These are phyloP conservation scores for Xylaria sp. DNA, from an alignment of 2,329 filamentous ascomycete genomes.

Conservation along the genomic window DNA sequence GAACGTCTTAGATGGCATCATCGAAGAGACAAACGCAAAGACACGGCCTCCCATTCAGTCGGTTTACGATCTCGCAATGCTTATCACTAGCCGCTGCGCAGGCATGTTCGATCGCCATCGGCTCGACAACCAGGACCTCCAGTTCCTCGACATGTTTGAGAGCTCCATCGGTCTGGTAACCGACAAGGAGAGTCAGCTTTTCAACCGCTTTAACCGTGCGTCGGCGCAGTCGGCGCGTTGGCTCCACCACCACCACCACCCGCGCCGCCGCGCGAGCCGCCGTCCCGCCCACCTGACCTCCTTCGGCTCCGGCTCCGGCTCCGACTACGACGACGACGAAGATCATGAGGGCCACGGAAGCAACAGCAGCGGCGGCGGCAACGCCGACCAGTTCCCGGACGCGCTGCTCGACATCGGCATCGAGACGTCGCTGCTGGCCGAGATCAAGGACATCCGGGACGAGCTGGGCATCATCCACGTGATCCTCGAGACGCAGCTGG, in stretches of 20 bases:
- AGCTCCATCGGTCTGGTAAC: conserved; percentile 60
- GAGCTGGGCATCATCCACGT: conserved; percentile 65
- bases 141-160: conserved; percentile 71
- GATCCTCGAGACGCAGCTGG: conserved; percentile 52
- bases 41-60: conserved; percentile 61
- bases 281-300: conserved; percentile 15
- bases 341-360: conserved; percentile 36
- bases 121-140: conserved; percentile 60
- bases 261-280: conserved; percentile 29
- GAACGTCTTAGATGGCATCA: conserved; percentile 64
- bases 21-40: conserved; percentile 68
- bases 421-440: conserved; percentile 63
- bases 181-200: conserved; percentile 60
- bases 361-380: conserved; percentile 17
- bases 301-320: conserved; percentile 9
- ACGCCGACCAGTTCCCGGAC: conserved; percentile 50
- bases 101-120: conserved; percentile 63
- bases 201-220: conserved; percentile 60
- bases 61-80: conserved; percentile 64
- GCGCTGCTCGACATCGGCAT: conserved; percentile 60
- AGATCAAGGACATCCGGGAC: conserved; percentile 69
- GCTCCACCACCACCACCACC: conserved; percentile 45
- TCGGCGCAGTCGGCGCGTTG: conserved; percentile 59
- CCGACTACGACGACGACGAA: too few relatives aligned
- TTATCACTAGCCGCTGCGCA: conserved; percentile 62